phyloP scores from a whole-genome alignment of 495 filamentous ascomycete species.

The Penicillium steckii region DNA sequence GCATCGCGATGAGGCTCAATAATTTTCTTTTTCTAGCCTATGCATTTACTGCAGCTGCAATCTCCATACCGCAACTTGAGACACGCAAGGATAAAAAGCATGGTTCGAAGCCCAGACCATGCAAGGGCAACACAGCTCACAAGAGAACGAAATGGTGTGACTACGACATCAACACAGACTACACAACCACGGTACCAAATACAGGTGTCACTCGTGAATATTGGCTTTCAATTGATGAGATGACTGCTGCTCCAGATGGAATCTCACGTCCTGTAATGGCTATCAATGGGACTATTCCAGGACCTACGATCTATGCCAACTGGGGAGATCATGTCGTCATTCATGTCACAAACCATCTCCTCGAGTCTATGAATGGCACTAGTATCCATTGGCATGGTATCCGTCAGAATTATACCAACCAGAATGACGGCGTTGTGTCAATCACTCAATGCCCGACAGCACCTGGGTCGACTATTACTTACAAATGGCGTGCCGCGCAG shows the following conservation, averaged over 20 bases:
- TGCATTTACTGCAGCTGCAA: background rate
- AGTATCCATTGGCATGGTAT: conserved; percentile 52
- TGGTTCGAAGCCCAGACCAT: conserved; percentile 8
- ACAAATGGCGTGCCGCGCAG: conserved; percentile 72
- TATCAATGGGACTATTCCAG: conserved; percentile 44
- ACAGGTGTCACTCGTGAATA: conserved; percentile 34
- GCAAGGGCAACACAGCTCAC: conserved; percentile 39
- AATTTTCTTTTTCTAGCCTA: background rate
- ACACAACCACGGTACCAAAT: conserved; percentile 43
- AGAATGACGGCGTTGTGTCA: conserved; percentile 64
- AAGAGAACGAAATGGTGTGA: conserved; percentile 40
- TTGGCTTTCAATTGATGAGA: conserved; percentile 32
- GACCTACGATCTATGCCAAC: conserved; percentile 56
- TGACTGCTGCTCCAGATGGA: conserved; percentile 75
- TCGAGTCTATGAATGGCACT: conserved; percentile 51
- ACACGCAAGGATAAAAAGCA: background rate
- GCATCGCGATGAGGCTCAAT: background rate
- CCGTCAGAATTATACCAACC: conserved; percentile 48
- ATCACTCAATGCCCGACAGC: conserved; percentile 67
- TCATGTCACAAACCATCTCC: conserved; percentile 52
- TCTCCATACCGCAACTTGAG: conserved; percentile 2
- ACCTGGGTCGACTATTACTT: conserved; percentile 61
- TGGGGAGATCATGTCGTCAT: conserved; percentile 48
- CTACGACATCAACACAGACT: conserved; percentile 57
- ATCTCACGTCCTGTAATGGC: conserved; percentile 47